Base-by-base conservation (phyloP, 306 rosid species). In the Quercus parvula region DNA sequence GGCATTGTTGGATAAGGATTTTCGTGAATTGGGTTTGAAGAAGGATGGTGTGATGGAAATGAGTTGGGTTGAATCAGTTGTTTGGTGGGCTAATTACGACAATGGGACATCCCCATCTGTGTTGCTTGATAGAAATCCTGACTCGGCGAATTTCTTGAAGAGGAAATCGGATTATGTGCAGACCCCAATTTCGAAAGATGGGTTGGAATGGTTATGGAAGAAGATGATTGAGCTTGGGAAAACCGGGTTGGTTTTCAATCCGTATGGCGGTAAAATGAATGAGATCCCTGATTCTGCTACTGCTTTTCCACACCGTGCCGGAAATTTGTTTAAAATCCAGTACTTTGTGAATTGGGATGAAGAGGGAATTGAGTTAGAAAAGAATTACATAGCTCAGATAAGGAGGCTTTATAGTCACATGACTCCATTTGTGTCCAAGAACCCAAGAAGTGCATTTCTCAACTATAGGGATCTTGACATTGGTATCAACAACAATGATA, bases 401-500 rank as follows among this genome's bases (percentile, higher is more conserved):
- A 89, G 89, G 51, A 84, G 82, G 81, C 74, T 92, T 11, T 77
- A 62, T 64, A 87, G 72, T 77, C 88, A 71, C 85, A 88, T 89
- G 97, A 89, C 96, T 0, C 96, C 89, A 66, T 92, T 87, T 80
- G 96, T 92, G 66, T 91, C 96, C 4, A 89, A 92, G 85, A 86
- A 87, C 79, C 97, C 96, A 58, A 92, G 97, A 64, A 70, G 91
- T 70, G 85, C 97, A 2, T 92, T 80, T 78, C 78, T 92, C 57
- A 90, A 91, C 24, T 92, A 92, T 22, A 86, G 97, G 57, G 97
- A 92, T 82, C 85, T 92, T 70, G 97, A 92, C 86, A 89, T 92
- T 82, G 97, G 97, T 44, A 22, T 72, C 22, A 92, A 75, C 70
- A 61, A 31, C 11, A 78, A 71, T 30, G 91, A 80, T 44, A 57